phyloP scores from a whole-genome alignment of 768 basidiomycete genomes.

The Amylocystis lapponica region DNA sequence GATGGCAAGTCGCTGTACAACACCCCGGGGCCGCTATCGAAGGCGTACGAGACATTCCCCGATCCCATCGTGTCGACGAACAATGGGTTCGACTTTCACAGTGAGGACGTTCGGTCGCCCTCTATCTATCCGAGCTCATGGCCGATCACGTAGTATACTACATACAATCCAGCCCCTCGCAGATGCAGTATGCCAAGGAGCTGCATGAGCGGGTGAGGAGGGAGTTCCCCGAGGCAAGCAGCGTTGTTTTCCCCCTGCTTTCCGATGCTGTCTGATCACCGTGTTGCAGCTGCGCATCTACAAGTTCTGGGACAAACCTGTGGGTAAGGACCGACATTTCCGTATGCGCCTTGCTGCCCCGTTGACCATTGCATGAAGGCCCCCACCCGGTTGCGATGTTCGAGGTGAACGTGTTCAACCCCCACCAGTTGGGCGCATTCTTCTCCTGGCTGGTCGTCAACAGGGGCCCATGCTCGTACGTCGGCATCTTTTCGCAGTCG shows the following conservation, averaged over 20 bases:
- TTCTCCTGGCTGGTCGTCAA: conserved; percentile 67
- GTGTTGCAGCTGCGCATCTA: conserved; percentile 51
- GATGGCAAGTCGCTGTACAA: conserved; percentile 55
- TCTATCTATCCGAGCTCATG: not conserved
- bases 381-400: conserved; percentile 72
- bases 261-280: not conserved
- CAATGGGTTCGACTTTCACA: conserved; percentile 70
- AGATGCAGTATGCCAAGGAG: conserved; percentile 44
- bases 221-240: conserved; percentile 69
- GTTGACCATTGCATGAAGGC: conserved; percentile 27
- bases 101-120: conserved; percentile 31
- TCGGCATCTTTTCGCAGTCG: conserved; percentile 11
- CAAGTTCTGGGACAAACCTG: conserved; percentile 53
- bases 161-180: conserved; percentile 36
- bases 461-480: conserved; percentile 67
- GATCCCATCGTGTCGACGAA: conserved; percentile 45
- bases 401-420: conserved; percentile 59
- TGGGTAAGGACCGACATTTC: conserved; percentile 67
- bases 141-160: conserved; percentile 48
- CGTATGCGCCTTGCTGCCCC: too few species aligned
- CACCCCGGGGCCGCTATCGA: conserved; percentile 37
- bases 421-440: conserved; percentile 62
- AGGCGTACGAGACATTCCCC: conserved; percentile 49
- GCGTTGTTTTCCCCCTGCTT: not conserved
- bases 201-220: conserved; percentile 54